These are phyloP conservation scores for Acanthamoeba comandoni DNA, from an alignment of 208 protist species.

Conservation along the genomic window DNA sequence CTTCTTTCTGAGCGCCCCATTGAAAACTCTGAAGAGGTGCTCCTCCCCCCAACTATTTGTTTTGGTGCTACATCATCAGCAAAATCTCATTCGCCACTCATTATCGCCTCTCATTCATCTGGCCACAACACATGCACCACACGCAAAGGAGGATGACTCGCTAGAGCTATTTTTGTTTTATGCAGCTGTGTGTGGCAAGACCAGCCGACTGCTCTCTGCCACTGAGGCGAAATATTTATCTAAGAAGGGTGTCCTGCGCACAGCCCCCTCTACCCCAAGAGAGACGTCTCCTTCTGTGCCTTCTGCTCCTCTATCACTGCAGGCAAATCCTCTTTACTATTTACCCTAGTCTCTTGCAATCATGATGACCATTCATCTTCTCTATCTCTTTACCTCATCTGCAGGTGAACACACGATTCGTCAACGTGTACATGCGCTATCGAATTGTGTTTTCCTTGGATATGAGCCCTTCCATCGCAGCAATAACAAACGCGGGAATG, in stretches of 20 bases:
- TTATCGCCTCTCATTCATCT: not conserved
- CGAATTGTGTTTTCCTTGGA: constrained; percentile 60
- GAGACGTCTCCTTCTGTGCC: not conserved
- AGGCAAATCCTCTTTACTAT: not conserved
- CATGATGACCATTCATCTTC: not conserved
- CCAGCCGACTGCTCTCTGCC: constrained; percentile 20
- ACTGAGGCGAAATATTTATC: constrained; percentile 30
- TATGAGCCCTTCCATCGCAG: constrained; percentile 53
- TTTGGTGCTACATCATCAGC: not conserved
- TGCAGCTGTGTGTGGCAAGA: not conserved
- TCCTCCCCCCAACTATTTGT: not conserved
- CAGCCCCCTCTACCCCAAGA: not conserved
- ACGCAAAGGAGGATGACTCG: constrained; percentile 16
- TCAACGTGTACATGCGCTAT: constrained; percentile 35
- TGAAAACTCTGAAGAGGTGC: not conserved
- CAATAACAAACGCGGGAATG: not conserved
- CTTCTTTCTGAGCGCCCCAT: not conserved
- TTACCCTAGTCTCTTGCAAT: not conserved
- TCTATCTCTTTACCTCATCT: not conserved
- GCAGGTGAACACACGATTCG: not conserved
- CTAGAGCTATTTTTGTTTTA: constrained; percentile 23
- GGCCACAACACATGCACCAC: not conserved
- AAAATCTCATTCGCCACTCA: not conserved
- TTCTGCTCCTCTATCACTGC: not conserved
- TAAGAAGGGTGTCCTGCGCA: constrained; percentile 23